These are phyloP conservation scores for Podila minutissima DNA, from an alignment of 192 early-diverging fungal genomes.

Conservation along the genomic window DNA sequence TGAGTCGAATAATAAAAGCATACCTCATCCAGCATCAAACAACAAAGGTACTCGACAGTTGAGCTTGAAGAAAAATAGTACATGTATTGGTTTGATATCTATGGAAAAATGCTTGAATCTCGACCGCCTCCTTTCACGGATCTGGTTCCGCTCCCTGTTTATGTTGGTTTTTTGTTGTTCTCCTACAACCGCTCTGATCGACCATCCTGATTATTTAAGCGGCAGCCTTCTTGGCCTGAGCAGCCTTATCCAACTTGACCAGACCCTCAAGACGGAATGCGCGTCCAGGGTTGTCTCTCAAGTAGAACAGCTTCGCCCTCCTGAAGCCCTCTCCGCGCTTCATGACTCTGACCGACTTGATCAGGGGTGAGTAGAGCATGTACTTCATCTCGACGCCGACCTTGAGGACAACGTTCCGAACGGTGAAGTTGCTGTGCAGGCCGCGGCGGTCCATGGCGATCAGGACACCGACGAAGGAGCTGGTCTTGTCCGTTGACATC, in stretches of 20 bases:
- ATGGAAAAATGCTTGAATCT: too few species aligned
- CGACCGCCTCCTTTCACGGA: too few species aligned
- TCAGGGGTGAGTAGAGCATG: constrained; percentile 78
- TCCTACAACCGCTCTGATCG: too few species aligned
- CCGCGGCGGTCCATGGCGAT: constrained; percentile 80
- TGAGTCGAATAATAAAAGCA: constrained; percentile 4
- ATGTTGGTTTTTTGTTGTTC: too few species aligned
- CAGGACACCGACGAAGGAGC: constrained; percentile 77
- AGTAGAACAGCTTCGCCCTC: constrained; percentile 81
- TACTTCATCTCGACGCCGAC: constrained; percentile 82
- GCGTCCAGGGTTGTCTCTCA: constrained; percentile 81
- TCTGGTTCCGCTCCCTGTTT: too few species aligned
- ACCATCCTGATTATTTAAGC: background rate
- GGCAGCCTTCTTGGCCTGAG: constrained; percentile 30
- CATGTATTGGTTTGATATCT: too few species aligned
- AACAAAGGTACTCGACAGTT: too few species aligned
- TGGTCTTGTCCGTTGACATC: constrained; percentile 53
- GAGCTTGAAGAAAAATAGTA: too few species aligned
- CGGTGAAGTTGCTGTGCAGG: constrained; percentile 78
- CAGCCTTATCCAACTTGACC: constrained; percentile 41
- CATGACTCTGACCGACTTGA: constrained; percentile 77
- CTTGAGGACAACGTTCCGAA: constrained; percentile 81
- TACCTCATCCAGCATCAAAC: too few species aligned
- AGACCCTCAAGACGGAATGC: constrained; percentile 64
- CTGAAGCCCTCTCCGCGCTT: constrained; percentile 64